Evolutionary conservation across 495 filamentous ascomycete genomes (phyloP).

Genomic region (Podospora appendiculata): DNA sequence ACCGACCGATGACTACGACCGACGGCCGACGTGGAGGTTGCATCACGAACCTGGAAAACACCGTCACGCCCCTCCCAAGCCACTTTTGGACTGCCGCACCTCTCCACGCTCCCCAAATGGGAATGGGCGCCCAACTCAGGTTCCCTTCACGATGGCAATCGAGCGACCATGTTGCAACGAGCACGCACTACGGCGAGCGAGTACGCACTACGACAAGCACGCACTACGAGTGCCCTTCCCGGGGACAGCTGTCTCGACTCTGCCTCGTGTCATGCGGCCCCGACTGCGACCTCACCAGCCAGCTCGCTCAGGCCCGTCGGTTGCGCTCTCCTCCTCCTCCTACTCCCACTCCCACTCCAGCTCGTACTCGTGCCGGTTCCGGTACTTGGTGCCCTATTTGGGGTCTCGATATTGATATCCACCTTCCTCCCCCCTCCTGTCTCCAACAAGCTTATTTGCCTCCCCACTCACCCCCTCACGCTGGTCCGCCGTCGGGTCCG

Average conservation of each 20-base stretch:
- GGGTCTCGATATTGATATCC: neutral
- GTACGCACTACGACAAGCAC: neutral
- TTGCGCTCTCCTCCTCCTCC: neutral
- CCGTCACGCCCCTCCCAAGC: neutral
- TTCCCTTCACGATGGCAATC: neutral
- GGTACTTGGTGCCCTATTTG: neutral
- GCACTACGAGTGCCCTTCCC: neutral
- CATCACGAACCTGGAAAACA: neutral
- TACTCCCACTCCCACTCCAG: too few relatives aligned
- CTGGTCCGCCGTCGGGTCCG: neutral
- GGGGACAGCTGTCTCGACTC: neutral
- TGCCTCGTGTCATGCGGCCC: conserved; percentile 5
- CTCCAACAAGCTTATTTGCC: neutral
- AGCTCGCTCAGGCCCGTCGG: neutral
- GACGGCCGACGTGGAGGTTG: too few relatives aligned
- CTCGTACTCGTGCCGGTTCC: too few relatives aligned
- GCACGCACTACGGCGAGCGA: neutral
- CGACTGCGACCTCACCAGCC: conserved; percentile 6
- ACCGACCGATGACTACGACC: too few relatives aligned
- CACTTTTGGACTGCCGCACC: neutral
- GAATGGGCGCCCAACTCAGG: neutral
- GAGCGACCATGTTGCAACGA: neutral
- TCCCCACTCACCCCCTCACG: neutral
- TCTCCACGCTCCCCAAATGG: neutral
- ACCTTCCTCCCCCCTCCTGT: neutral